A percentile compares a stretch with the other conserved stretches of the same genome.
Evolutionary conservation across 164 flowering plant genomes (phyloP).

Genomic region (Cinnamomum micranthum): DNA sequence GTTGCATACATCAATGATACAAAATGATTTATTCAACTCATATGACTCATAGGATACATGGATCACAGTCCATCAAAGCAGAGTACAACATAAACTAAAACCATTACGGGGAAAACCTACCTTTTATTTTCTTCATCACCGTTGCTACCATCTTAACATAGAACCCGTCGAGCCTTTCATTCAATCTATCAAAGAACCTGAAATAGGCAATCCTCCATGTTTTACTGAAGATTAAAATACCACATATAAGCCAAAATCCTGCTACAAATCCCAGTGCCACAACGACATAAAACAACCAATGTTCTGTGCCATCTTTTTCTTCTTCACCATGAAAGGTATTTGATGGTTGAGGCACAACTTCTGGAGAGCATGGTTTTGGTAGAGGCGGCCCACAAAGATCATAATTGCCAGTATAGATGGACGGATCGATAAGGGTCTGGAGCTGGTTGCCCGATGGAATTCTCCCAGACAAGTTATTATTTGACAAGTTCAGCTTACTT

Average conservation of each 20-base stretch:
- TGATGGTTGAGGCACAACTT: not conserved
- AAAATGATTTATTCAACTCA: too few relatives aligned
- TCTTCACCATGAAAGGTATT: not conserved
- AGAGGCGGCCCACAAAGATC: constrained; percentile 14
- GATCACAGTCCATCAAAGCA: too few relatives aligned
- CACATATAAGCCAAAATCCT: constrained; percentile 8
- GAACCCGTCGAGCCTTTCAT: not conserved
- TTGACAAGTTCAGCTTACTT: constrained; percentile 3
- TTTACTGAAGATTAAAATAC: constrained; percentile 3
- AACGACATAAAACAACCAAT: not conserved
- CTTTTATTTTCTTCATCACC: not conserved
- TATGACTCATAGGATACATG: too few relatives aligned
- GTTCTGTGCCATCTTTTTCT: not conserved
- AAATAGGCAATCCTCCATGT: constrained; percentile 12
- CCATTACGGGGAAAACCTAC: too few relatives aligned
- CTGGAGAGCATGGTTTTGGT: not conserved
- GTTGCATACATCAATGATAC: too few relatives aligned
- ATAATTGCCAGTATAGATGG: constrained; percentile 4
- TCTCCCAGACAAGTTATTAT: constrained; percentile 4
- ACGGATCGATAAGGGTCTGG: not conserved
- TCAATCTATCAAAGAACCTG: not conserved
- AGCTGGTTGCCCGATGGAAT: constrained; percentile 7
- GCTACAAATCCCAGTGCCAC: constrained; percentile 9
- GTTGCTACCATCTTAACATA: not conserved
- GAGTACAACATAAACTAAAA: too few relatives aligned